These are phyloP conservation scores for Pyricularia sp. DNA, from an alignment of 2,329 filamentous ascomycete genomes.

Conservation along the genomic window DNA sequence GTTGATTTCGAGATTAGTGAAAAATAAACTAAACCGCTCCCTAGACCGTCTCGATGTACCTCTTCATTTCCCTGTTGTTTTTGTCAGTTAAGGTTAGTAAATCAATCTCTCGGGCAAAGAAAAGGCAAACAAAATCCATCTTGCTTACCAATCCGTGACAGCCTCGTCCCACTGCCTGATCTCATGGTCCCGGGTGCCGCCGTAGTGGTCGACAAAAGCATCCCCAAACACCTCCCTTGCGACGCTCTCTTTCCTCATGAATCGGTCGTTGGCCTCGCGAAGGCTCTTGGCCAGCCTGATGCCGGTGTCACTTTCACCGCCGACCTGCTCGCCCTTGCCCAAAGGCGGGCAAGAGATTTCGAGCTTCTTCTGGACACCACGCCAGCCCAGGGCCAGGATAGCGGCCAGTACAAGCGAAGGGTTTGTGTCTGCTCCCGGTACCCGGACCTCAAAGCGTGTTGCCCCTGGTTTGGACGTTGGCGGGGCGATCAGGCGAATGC, in stretches of 20 bases:
- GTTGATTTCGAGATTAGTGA: not conserved
- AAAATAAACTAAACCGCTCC: not conserved
- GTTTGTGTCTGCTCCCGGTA: slow-evolving; percentile 90
- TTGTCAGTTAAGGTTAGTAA: slow-evolving; percentile 11
- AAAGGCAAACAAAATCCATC: not conserved
- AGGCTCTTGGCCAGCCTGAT: slow-evolving; percentile 74
- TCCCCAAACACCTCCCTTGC: slow-evolving; percentile 93
- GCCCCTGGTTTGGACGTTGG: slow-evolving; percentile 77
- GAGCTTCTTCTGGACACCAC: slow-evolving; percentile 87
- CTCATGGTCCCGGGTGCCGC: slow-evolving; percentile 87
- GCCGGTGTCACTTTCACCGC: slow-evolving; percentile 61
- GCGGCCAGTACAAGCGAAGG: slow-evolving; percentile 80
- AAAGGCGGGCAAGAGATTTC: slow-evolving; percentile 74
- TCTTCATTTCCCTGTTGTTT: slow-evolving; percentile 56
- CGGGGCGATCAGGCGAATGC: slow-evolving; percentile 80
- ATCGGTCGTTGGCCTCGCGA: slow-evolving; percentile 72
- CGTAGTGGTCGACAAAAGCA: slow-evolving; percentile 92
- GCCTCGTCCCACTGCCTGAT: slow-evolving; percentile 87
- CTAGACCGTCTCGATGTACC: slow-evolving; percentile 70
- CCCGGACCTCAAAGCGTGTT: slow-evolving; percentile 86
- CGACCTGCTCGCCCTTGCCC: slow-evolving; percentile 75
- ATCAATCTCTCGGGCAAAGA: not conserved
- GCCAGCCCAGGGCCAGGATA: slow-evolving; percentile 79
- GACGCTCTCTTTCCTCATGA: slow-evolving; percentile 69
- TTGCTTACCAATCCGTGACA: slow-evolving; percentile 85